Conservation (phyloP, 495 filamentous ascomycete species). For the Lindgomyces ingoldianus region DNA sequence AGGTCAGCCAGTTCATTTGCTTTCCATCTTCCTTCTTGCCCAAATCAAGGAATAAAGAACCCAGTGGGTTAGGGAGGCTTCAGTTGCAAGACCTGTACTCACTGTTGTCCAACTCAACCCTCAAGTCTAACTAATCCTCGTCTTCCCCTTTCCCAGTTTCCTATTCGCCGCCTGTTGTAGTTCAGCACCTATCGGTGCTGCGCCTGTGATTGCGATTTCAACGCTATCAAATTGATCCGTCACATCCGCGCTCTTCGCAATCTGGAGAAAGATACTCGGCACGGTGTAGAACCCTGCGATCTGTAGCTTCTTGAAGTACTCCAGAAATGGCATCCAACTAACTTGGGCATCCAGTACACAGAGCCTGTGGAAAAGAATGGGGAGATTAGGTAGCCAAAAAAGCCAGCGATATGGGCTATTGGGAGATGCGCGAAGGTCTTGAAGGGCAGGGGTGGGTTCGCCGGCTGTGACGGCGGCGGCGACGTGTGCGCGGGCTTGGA, state of each 20-base stretch:
- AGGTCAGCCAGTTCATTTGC: neutral
- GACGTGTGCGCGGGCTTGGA: constrained; percentile 17
- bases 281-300: constrained; percentile 42
- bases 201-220: constrained; percentile 38
- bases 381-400: constrained; percentile 48
- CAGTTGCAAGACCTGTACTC: too few relatives aligned
- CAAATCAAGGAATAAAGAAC: too few relatives aligned
- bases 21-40: too few relatives aligned
- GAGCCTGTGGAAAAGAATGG: constrained; percentile 30
- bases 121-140: constrained; percentile 42
- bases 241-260: constrained; percentile 39
- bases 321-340: constrained; percentile 34
- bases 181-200: constrained; percentile 41
- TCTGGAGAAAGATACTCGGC: constrained; percentile 41
- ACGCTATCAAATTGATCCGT: constrained; percentile 37
- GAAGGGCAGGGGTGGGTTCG: constrained; percentile 35
- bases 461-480: constrained; percentile 13
- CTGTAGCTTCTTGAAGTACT: constrained; percentile 34
- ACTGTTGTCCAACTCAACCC: constrained; percentile 42
- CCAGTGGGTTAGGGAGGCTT: too few relatives aligned
- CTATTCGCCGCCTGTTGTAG: constrained; percentile 35
- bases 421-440: constrained; percentile 56
- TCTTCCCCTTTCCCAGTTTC: constrained; percentile 35
- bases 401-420: constrained; percentile 50
- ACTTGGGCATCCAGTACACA: constrained; percentile 42